Percentiles rank a stretch among this genome's conserved stretches.
phyloP scores from a whole-genome alignment of 352 stramenopile species.

The Proteromonas lacertae region DNA sequence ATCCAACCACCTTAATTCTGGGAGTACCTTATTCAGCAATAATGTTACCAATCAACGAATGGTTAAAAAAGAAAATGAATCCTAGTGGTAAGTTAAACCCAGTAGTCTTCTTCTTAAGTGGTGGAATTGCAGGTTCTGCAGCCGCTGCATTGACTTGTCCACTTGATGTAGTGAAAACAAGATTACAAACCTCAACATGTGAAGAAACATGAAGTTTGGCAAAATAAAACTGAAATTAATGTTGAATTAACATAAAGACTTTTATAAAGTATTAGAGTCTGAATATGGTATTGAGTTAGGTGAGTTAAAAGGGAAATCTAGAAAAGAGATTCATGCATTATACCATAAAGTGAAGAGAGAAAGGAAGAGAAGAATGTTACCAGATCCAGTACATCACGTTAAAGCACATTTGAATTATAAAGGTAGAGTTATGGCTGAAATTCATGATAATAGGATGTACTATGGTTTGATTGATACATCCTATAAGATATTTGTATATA shows the following conservation, averaged over 20 bases:
- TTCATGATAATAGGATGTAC: neutral
- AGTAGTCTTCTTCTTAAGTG: slow-evolving; percentile 51
- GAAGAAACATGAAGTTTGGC: neutral
- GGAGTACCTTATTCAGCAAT: slow-evolving; percentile 93
- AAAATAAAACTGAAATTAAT: neutral
- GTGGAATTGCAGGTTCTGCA: slow-evolving; percentile 52
- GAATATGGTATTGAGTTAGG: neutral
- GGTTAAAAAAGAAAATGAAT: slow-evolving; percentile 34
- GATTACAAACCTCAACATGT: slow-evolving; percentile 9
- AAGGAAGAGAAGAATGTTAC: too few species aligned
- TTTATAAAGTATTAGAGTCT: neutral
- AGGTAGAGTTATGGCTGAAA: neutral
- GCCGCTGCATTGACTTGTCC: slow-evolving; percentile 66
- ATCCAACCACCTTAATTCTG: slow-evolving; percentile 84
- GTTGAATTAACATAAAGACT: neutral
- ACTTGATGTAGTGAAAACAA: slow-evolving; percentile 90
- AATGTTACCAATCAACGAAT: slow-evolving; percentile 87
- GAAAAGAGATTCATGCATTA: neutral
- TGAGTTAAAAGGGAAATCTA: neutral
- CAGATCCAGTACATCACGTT: neutral
- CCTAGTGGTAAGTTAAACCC: slow-evolving; percentile 40
- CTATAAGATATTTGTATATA: too few species aligned
- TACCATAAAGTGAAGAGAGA: too few species aligned
- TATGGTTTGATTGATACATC: neutral
- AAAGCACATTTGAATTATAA: neutral